Base-by-base conservation (phyloP, 2,329 filamentous ascomycete species). In the Sarocladium kiliense region DNA sequence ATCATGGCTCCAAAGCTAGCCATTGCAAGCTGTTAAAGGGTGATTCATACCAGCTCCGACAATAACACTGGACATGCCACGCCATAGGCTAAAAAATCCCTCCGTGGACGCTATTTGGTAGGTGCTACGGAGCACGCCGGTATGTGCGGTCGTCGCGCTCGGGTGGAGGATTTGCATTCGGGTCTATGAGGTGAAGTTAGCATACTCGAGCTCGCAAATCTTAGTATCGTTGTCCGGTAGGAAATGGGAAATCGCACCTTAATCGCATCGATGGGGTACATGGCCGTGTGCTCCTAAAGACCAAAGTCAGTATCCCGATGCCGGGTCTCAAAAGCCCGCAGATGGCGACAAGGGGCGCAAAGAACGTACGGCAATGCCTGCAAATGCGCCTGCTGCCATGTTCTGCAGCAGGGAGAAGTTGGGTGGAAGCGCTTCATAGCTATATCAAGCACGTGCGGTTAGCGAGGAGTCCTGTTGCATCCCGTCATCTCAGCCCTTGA, bases 261-360 rank as follows among this genome's bases (percentile, higher is more conserved):
- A 69, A 99, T 88, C 63, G 96, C 85, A 76, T 99, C 94, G 68
- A 99, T 89, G 19, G 94, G 94, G 70, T 99, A 99, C 94, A 99
- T 97, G 66, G 96, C 92, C 57, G 93, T 95, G 74, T 97, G 93
- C 77, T 97, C 93, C 92, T 97, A 63, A 58, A 19, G 6, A 51
- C 6, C n/a, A n/a, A n/a, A n/a, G 50, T 53, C 50, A 53, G 50
- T 34, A 16, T 30, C 11, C 16, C 39, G 19, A 14, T 37, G 27
- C 6, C 27, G 19, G 11, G 23, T 44, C 21, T 10, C 21, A 19
- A 32, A 19, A 39, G 23, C 10, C 49, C 32, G 45, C 45, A 14
- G 6, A 36, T 12, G 49, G 11, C 49, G 27, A 7, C 18, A 53
- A 36, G 26, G n/a, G 27, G 32, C 27, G 32, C 34, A 21, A 63